Evolutionary conservation across 2,329 filamentous ascomycete species (phyloP).

Genomic region (Aureobasidium sp.): DNA sequence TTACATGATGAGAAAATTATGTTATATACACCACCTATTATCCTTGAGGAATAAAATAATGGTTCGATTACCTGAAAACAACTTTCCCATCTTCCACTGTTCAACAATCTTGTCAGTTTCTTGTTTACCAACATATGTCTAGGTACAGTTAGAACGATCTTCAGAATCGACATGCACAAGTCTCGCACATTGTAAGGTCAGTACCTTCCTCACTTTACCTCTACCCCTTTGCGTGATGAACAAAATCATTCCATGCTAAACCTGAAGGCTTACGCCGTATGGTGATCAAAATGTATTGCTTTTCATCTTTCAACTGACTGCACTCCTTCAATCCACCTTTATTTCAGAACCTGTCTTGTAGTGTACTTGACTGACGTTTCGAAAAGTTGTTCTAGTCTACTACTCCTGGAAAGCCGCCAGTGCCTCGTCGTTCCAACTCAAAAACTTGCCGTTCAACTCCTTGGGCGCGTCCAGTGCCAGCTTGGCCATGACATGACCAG

Average conservation of each 20-base stretch:
- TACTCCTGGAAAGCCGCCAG: conserved; percentile 49
- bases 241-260: conserved; percentile 70
- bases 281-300: conserved; percentile 60
- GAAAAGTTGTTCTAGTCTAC: conserved; percentile 14
- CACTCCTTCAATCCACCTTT: conserved; percentile 15
- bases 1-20: conserved; percentile 38
- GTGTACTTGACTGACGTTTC: conserved; percentile 9
- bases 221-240: conserved; percentile 51
- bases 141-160: neutral
- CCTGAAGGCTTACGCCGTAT: conserved; percentile 57
- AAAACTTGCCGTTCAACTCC: conserved; percentile 67
- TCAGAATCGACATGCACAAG: neutral
- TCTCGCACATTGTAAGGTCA: neutral
- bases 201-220: neutral
- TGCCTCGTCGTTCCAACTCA: conserved; percentile 52
- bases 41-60: conserved; percentile 37
- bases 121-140: conserved; percentile 11
- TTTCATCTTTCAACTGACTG: conserved; percentile 80
- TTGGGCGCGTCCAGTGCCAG: conserved; percentile 59
- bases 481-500: conserved; percentile 78
- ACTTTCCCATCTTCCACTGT: conserved; percentile 5
- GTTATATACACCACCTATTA: conserved; percentile 45
- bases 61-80: conserved; percentile 43
- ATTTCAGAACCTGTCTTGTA: neutral
- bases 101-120: neutral